Percentiles rank a stretch among this genome's conserved stretches.
Evolutionary conservation across 495 filamentous ascomycete species (phyloP).

Genomic region (Lepidopterella palustris): DNA sequence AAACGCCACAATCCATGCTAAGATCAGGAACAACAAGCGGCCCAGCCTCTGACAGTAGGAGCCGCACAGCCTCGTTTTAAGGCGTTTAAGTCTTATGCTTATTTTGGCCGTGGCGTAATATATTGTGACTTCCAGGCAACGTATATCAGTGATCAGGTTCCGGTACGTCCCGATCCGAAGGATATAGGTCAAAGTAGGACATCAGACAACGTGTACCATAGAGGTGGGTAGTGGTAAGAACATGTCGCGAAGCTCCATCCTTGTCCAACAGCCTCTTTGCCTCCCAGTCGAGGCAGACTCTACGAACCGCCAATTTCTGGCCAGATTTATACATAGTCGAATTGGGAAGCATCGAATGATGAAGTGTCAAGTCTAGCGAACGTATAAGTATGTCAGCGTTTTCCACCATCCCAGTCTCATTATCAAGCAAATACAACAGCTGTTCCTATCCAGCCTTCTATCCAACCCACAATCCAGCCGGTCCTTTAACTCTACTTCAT

Average conservation of each 20-base stretch:
- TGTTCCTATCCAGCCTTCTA: no score
- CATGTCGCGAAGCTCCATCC: neutral
- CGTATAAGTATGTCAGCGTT: neutral
- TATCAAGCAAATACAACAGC: neutral
- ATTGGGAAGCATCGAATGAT: neutral
- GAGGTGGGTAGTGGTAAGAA: neutral
- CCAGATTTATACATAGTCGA: neutral
- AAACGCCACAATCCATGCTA: neutral
- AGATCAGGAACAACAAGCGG: neutral
- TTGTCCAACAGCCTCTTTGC: neutral
- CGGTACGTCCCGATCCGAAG: no score
- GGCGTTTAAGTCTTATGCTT: neutral
- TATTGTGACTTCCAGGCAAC: neutral
- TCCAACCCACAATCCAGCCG: neutral
- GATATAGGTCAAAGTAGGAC: no score
- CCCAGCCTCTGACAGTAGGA: neutral
- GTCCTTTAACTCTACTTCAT: neutral
- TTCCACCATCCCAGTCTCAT: neutral
- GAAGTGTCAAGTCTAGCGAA: neutral
- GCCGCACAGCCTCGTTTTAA: neutral
- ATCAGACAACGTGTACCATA: neutral
- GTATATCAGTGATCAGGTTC: no score
- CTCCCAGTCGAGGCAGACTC: neutral
- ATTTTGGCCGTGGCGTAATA: neutral
- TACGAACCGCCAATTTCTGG: neutral